phyloP scores from a whole-genome alignment of 78 protist genomes.

The Andalucia godoyi region DNA sequence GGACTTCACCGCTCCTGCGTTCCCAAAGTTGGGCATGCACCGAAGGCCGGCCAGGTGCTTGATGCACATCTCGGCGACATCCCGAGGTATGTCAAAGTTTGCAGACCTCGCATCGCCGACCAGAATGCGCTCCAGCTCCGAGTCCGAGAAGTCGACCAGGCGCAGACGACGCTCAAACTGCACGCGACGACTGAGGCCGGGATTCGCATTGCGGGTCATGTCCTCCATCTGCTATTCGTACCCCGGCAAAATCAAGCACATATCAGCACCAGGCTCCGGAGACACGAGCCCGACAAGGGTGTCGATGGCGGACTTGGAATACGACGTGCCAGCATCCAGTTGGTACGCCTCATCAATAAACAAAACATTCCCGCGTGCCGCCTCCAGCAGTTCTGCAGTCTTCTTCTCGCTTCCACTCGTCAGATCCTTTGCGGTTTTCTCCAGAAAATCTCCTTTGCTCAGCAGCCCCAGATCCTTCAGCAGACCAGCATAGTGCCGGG shows the following conservation, averaged over 20 bases:
- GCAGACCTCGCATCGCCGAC: too few relatives aligned
- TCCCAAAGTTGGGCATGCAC: too few relatives aligned
- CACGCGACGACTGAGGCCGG: too few relatives aligned
- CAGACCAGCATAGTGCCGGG: background rate
- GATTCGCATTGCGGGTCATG: too few relatives aligned
- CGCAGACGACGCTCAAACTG: too few relatives aligned
- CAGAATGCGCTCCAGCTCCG: too few relatives aligned
- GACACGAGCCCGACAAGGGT: background rate
- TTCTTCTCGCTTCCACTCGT: background rate
- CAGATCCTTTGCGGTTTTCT: background rate
- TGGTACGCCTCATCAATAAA: conserved; percentile 11
- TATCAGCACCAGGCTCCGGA: background rate
- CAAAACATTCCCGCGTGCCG: conserved; percentile 4
- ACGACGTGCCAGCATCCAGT: background rate
- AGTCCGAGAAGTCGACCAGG: too few relatives aligned
- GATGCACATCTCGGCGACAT: too few relatives aligned
- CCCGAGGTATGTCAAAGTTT: too few relatives aligned
- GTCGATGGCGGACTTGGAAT: background rate
- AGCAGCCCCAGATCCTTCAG: background rate
- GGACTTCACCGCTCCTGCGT: too few relatives aligned
- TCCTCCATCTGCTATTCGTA: conserved; percentile 4
- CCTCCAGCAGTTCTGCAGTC: background rate
- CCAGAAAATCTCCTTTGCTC: conserved; percentile 2
- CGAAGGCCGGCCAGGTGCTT: too few relatives aligned
- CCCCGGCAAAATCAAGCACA: conserved; percentile 21